phyloP scores from a whole-genome alignment of 225 moss, liverwort and hornwort species.

The Ulota crispa region DNA sequence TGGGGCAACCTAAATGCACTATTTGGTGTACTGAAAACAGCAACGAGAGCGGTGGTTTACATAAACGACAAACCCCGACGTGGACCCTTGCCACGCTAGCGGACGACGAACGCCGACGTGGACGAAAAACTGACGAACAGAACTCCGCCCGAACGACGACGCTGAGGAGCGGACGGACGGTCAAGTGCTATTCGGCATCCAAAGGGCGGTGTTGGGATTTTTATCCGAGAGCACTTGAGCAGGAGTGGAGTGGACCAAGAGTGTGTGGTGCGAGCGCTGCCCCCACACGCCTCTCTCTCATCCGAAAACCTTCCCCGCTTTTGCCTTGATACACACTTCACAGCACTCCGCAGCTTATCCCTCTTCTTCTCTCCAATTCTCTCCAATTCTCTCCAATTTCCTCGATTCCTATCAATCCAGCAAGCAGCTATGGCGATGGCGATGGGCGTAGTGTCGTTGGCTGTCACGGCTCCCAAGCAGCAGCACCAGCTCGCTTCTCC shows the following conservation, averaged over 20 bases:
- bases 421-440: constrained; percentile 43
- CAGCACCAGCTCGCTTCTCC: constrained; percentile 8
- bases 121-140: background rate
- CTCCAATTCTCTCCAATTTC: too few species aligned
- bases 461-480: constrained; percentile 14
- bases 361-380: background rate
- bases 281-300: constrained; percentile 41
- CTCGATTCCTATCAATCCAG: background rate
- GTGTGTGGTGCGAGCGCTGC: constrained; percentile 50
- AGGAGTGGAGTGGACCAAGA: constrained; percentile 26
- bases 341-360: background rate
- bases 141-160: background rate
- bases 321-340: background rate
- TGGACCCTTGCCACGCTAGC: too few species aligned
- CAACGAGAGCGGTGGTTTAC: too few species aligned
- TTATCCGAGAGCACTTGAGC: constrained; percentile 18
- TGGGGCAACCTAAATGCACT: too few species aligned
- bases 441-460: constrained; percentile 44
- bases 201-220: background rate
- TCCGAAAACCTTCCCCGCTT: background rate
- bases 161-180: background rate
- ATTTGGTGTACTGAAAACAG: too few species aligned
- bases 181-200: background rate
- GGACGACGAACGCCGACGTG: background rate
- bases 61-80: too few species aligned